Percentiles rank a stretch among this genome's conserved stretches.
Conservation (phyloP, 2,329 filamentous ascomycete species). For the Penicillium rolfsii region DNA sequence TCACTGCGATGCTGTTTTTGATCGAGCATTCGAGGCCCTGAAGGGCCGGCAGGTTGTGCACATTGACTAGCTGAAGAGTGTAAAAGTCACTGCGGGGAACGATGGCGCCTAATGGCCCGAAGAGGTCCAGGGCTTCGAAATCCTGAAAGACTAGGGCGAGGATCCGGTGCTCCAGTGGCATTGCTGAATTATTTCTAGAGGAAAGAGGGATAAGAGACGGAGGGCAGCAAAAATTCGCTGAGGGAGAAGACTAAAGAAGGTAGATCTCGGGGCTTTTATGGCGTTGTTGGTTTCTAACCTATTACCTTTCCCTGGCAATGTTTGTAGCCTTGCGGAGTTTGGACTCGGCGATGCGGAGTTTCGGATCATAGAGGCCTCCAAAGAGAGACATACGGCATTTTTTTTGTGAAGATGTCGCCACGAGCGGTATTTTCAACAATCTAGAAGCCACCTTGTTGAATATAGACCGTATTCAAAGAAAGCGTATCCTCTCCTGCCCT, state of each 20-base stretch:
- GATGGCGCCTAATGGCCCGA: conserved; percentile 7
- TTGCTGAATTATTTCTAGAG: not conserved
- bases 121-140: conserved; percentile 7
- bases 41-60: not conserved
- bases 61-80: conserved; percentile 1
- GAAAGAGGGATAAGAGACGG: not conserved
- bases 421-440: too few relatives aligned
- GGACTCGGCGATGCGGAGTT: not conserved
- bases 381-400: not conserved
- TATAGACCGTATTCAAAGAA: too few relatives aligned
- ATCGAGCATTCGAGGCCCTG: not conserved
- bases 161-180: conserved; percentile 4
- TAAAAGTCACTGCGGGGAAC: conserved; percentile 8
- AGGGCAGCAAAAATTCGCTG: not conserved
- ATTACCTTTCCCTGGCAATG: not conserved
- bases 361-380: not conserved
- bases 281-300: not conserved
- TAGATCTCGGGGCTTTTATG: not conserved
- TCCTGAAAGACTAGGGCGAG: conserved; percentile 4
- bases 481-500: too few relatives aligned
- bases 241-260: not conserved
- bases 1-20: not conserved
- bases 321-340: not conserved
- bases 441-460: too few relatives aligned
- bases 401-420: not conserved